These are phyloP conservation scores for Calocera viscosa DNA, from an alignment of 768 basidiomycete species.

Conservation along the genomic window DNA sequence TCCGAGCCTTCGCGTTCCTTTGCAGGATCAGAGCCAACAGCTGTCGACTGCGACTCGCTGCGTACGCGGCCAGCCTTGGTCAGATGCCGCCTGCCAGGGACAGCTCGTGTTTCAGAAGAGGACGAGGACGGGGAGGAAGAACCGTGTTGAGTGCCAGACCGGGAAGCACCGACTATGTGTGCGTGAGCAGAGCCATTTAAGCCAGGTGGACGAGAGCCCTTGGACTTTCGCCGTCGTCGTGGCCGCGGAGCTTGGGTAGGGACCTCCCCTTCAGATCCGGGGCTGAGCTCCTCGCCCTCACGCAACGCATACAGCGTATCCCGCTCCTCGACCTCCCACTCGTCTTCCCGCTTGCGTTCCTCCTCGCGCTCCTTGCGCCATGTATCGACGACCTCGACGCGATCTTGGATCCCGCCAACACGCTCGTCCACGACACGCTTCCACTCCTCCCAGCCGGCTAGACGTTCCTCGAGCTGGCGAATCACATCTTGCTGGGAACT, in stretches of 20 bases:
- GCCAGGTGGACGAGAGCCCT: neutral
- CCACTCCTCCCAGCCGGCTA: neutral
- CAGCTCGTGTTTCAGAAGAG: neutral
- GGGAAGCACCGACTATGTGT: neutral
- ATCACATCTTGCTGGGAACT: neutral
- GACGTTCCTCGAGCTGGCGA: neutral
- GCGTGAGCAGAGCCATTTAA: neutral
- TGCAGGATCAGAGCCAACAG: neutral
- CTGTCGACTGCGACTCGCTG: neutral
- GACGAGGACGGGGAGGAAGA: neutral
- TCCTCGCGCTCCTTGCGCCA: constrained; percentile 2
- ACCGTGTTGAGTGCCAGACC: neutral
- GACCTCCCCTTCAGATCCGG: neutral
- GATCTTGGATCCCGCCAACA: neutral
- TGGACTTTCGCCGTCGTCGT: neutral
- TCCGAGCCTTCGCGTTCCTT: constrained; percentile 3
- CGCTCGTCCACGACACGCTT: neutral
- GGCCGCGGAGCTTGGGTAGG: neutral
- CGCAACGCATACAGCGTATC: neutral
- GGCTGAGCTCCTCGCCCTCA: neutral
- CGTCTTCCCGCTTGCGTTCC: constrained; percentile 1
- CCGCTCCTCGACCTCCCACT: constrained; percentile 2
- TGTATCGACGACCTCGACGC: neutral
- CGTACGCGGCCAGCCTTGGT: neutral
- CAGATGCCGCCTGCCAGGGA: neutral